Base-by-base conservation (phyloP, 2,329 filamentous ascomycete species). In the Botryotinia narcissicola region DNA sequence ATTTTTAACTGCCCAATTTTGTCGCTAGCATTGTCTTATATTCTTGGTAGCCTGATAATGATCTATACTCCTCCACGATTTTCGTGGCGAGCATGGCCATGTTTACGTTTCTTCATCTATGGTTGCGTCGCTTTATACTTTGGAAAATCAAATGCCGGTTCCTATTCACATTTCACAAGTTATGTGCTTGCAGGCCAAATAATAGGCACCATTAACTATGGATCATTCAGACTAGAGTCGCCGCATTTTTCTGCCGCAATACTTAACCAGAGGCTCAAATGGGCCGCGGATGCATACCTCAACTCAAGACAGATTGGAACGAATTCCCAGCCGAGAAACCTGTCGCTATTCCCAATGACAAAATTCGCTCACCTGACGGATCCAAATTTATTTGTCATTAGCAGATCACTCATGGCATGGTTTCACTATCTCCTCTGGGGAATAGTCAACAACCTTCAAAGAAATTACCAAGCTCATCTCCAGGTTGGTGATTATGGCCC, bases 391-490 rank as follows among this genome's bases (percentile, higher is more conserved):
- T 71, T 71, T 51, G 22, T 71, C 8, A 63, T 51, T 20, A 63
- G 22, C 22, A 63, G 69, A 40, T 16, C 51, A 48, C 42, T 71
- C 9, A 63, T 71, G 69, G 32, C 69, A 37, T 71, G 42, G 59
- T n/a, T 71, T 61, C 62, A 25, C 42, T 71, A 71, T 42, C n/a
- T 71, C 40, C 29, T 71, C 9, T 61, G 29, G 40, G 61, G 42
- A 22, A n/a, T 40, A 51, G 7, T 62, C n/a, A 14, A 35, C 3
- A 9, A 22, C 48, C n/a, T 71, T 5, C 59, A 29, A 37, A 25
- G 16, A 29, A 16, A 29, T 32, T 63, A 63, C 29, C 32, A 46
- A n/a, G 7, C 37, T 16, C 61, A 20, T 22, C 69, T 71, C 22
- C 59, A 16, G 32, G 14, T 9, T 14, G 57, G 69, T 29, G 69